Evolutionary conservation across 164 flowering plant genomes (phyloP), one percentile per base, ranked within the genome.

Genomic region (Cinnamomum chago): DNA sequence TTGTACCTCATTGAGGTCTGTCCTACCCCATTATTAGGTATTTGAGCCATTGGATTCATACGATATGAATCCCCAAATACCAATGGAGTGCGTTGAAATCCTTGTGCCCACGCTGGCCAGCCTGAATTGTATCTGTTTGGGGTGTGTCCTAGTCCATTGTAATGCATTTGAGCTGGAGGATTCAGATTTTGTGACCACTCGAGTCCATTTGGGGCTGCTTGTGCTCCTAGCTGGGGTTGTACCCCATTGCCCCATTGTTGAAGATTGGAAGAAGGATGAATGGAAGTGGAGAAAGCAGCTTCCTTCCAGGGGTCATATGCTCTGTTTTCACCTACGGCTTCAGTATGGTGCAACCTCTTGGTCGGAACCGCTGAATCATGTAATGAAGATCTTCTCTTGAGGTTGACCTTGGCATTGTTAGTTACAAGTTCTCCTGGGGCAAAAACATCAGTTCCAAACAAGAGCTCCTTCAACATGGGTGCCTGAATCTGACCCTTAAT

Each of bases 381-480:
- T 30, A 51, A 58, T 3, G 73, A 75, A 52, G 60, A 24, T 51
- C 70, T 75, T 77, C 83, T 71, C 64, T 80, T 77, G 65, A 5
- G 75, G 55, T 69, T 69, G 22, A 64, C 23, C 25, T 3, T 25
- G 27, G 68, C 28, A 18, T 72, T 51, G 17, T 47, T 18, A 22
- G 17, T 62, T 7, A 50, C 30, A n/a, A 28, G 18, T 20, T 27
- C 11, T 27, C 50, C 72, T 14, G 14, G 15, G 50, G 66, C 11
- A 67, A 65, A 68, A 50, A 52, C 23, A 33, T 80, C 83, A 11
- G 52, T 3, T 33, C 83, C 84, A 78, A 89, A 87, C 64, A 89
- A 50, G 24, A 68, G 75, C 30, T 50, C 75, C 77, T 64, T 80
- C 65, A 86, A 50, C 67, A 78, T 51, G 9, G 71, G 67, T 58